Evolutionary conservation across 1,139 yeast species (phyloP), one percentile per base, ranked within the genome.

Genomic region (Candida gigantensis): DNA sequence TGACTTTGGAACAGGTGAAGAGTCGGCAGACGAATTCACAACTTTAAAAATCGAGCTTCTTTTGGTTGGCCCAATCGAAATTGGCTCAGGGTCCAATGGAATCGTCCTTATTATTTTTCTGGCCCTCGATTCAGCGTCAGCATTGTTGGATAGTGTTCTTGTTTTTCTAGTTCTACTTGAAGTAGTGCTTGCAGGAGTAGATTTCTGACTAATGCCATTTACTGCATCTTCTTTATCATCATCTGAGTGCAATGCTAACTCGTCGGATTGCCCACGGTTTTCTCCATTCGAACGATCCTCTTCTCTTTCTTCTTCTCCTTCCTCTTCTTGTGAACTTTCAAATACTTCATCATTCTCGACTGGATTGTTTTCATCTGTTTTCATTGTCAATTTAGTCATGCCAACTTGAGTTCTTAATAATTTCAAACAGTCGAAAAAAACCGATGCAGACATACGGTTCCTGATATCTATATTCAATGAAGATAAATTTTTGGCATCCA

Each of bases 401-500:
- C 96, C 97, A 42, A 87, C 88, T 55, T 86, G 85, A 47, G 86
- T 92, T 49, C 96, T 69, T 50, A 90, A 65, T 5, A 87, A 73
- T 77, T 89, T 85, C 39, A 92, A 65, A 52, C 92, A 83, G 58
- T 92, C 98, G 57, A 90, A 92, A 51, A 92, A 88, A 2, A 90
- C 89, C 37, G 94, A 84, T 0, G 96, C 96, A 4, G 95, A 78
- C 95, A 87, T 84, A 47, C 97, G 74, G 7, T 94, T 81, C 32
- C 87, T 72, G 9, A 89, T 82, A 2, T 75, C 73, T 10, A 89
- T 79, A 27, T 72, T 56, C 30, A 68, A 55, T 16, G 50, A 52
- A 18, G 64, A 58, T 42, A 53, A 35, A 28, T 65, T 59, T 52
- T 68, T 68, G 36, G 72, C 74, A 42, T 77, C 72, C 39, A 82